These are phyloP conservation scores for Cynara cardunculus DNA, from an alignment of 129 eudicot species.

Conservation along the genomic window DNA sequence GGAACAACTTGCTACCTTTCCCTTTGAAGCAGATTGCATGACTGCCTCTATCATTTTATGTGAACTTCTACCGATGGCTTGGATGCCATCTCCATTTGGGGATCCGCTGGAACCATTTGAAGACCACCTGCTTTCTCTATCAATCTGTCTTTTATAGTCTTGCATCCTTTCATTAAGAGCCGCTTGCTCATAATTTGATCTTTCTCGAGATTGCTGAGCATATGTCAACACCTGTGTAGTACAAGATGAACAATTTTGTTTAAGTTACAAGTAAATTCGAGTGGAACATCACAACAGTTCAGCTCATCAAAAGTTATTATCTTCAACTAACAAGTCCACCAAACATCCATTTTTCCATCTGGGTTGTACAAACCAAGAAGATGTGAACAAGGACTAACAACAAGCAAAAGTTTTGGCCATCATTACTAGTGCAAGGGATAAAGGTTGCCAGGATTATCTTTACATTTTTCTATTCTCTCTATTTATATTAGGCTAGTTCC, in stretches of 20 bases:
- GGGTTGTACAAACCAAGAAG: neutral
- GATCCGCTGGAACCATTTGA: slow-evolving; percentile 92
- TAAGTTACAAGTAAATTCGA: neutral
- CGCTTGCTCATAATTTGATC: slow-evolving; percentile 96
- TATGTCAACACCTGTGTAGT: slow-evolving; percentile 73
- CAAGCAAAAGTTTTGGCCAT: neutral
- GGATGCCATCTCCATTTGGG: slow-evolving; percentile 98
- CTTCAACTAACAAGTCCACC: neutral
- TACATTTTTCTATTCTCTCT: too few species aligned
- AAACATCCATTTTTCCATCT: slow-evolving; percentile 9
- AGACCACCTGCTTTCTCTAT: slow-evolving; percentile 87
- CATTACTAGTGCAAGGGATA: neutral
- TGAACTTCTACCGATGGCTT: slow-evolving; percentile 96
- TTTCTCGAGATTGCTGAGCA: slow-evolving; percentile 93
- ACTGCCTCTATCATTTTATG: slow-evolving; percentile 96
- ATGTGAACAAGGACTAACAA: neutral
- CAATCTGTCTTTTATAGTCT: slow-evolving; percentile 91
- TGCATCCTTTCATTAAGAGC: slow-evolving; percentile 96
- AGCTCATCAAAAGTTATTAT: neutral
- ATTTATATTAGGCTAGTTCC: neutral
- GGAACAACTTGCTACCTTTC: slow-evolving; percentile 51
- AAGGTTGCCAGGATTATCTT: neutral
- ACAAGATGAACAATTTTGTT: neutral
- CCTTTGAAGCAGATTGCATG: slow-evolving; percentile 93
- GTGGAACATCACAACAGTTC: neutral